Base-by-base conservation (phyloP, 176 grass and related monocot species). In the Luzula sylvatica region DNA sequence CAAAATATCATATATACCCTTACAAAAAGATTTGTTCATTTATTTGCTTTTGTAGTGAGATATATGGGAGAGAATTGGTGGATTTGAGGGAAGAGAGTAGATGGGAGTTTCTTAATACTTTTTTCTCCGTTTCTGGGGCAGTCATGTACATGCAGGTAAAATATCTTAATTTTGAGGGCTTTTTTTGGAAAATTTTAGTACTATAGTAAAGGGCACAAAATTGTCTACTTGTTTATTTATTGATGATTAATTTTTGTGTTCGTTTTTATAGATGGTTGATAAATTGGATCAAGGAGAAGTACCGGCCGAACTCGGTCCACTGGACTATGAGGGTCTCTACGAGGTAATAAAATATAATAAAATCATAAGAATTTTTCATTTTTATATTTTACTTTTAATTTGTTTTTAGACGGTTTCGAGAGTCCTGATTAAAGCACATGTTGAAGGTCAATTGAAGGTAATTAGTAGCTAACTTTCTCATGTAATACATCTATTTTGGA, bases 91-190 rank as follows among this genome's bases (percentile, higher is more conserved):
- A 95, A 46, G 83, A 95, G 81, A 75, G 71, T 65, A 74, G 70
- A 69, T 95, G 89, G 89, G 89, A 85, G 61, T 95, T 95, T 50
- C 83, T 95, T 23, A 95, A 95, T 60, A 95, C 89, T 69, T 42
- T 88, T 85, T 95, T 95, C 77, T 95, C 89, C 65, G 89, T 95
- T 78, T 95, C 89, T 75, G 89, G 88, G 81, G 89, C 83, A 66
- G 89, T 95, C 50, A 95, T 88, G 89, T 95, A 72, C 76, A 95
- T 95, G 83, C 89, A 95, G 89, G 89, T 95, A n/a, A n/a, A n/a
- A n/a, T 30, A 38, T 14, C 61, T 70, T 69, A 16, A n/a, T n/a
- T n/a, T n/a, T n/a, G n/a, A n/a, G n/a, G n/a, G n/a, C n/a, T n/a
- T n/a, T n/a, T n/a, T n/a, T n/a, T n/a, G n/a, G n/a, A n/a, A n/a